Evolutionary conservation across 345 rosid species (phyloP).

Genomic region (Raphanus sativus): DNA sequence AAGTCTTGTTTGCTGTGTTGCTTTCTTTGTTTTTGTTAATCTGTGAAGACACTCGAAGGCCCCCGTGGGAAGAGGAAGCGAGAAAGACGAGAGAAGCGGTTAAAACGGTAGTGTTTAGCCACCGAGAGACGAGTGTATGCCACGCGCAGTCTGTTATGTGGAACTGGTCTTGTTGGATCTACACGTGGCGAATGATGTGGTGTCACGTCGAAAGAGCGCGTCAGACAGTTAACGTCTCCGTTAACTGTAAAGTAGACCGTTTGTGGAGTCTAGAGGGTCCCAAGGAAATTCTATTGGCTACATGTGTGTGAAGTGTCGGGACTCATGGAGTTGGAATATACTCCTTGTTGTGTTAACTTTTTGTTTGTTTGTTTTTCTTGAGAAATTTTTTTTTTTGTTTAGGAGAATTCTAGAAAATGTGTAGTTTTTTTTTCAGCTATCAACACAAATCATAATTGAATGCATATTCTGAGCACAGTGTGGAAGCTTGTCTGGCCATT

Average conservation of each 20-base stretch:
- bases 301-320: neutral
- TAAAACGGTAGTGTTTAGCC: neutral
- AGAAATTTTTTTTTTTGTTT: neutral
- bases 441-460: too few species aligned
- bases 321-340: neutral
- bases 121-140: neutral
- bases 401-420: neutral
- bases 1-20: conserved; percentile 8
- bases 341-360: neutral
- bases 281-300: neutral
- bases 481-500: too few species aligned
- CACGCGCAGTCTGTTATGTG: conserved; percentile 3
- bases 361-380: neutral
- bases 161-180: neutral
- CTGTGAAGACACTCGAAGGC: conserved; percentile 21
- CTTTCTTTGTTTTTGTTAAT: neutral
- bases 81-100: neutral
- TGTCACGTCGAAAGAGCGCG: conserved; percentile 15
- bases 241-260: conserved; percentile 10
- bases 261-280: neutral
- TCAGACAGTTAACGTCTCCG: conserved; percentile 7
- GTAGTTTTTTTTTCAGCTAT: too few species aligned
- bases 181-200: neutral
- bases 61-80: neutral
- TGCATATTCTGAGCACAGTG: too few species aligned